Evolutionary conservation across 2,329 filamentous ascomycete species (phyloP), one percentile per base, ranked within the genome.

Genomic region (Diaporthe sp.): DNA sequence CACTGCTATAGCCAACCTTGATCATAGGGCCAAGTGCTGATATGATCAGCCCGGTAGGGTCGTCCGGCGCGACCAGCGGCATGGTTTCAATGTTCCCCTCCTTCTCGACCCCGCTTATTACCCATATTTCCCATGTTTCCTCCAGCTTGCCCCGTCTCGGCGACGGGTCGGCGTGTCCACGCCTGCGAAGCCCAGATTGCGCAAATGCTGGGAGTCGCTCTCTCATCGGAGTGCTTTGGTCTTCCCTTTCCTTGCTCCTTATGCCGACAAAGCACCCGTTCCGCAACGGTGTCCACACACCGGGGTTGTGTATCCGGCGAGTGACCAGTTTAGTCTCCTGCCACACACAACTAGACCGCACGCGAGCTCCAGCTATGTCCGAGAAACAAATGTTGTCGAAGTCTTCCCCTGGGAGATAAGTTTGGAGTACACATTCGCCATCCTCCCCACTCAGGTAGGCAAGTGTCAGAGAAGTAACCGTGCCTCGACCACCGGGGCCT

Each of bases 211-310:
- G 62, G 17, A 75, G 44, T 78, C 77, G 5, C 70, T 77, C 42
- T 75, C 78, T 61, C 77, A 75, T 53, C 76, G 78, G 59, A 76
- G 77, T 55, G 73, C 75, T 59, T 77, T 76, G 22, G 65, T 28
- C 79, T 78, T n/a, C 58, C 78, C 74, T 53, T 81, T 81, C 10
- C 79, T 86, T 77, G 83, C 89, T 73, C 42, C 93, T 87, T 17
- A 95, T 86, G 0, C 94, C 93, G 0, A 94, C 85, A 13, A 94
- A 85, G 73, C 89, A 90, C 0, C 92, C 90, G 44, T 88, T 88
- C 0, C 88, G 86, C 9, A 94, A 85, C 1, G 90, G 85, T 76
- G 92, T 90, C 93, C 93, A 95, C 0, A 85, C 81, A 0, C 93
- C 93, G 0, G 92, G 92, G 51, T 92, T 89, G n/a, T 87, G 82